Conservation (phyloP, 768 basidiomycete species). For the Kwoniella bestiolae region DNA sequence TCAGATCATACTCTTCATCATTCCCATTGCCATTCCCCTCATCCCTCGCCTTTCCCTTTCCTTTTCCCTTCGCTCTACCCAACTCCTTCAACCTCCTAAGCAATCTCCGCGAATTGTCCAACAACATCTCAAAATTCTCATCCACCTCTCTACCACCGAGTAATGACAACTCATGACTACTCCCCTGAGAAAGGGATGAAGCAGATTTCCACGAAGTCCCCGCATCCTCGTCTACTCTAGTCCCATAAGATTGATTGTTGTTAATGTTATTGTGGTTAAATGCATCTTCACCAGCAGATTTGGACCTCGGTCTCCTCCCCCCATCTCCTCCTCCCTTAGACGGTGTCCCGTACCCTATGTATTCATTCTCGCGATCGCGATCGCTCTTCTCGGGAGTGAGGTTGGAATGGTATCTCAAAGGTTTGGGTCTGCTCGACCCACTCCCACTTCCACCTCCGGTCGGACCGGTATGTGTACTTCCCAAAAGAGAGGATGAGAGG, state of each 20-base stretch:
- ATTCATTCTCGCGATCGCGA: conserved; percentile 1
- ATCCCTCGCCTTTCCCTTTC: conserved; percentile 26
- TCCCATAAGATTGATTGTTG: not conserved
- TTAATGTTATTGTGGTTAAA: conserved; percentile 32
- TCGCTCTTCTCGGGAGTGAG: conserved; percentile 37
- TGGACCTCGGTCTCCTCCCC: conserved; percentile 6
- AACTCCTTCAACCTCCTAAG: conserved; percentile 32
- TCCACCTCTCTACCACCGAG: conserved; percentile 14
- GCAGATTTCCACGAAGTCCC: not conserved
- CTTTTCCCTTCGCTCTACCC: conserved; percentile 33
- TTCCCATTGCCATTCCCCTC: not conserved
- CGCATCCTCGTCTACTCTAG: not conserved
- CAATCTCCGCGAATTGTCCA: conserved; percentile 20
- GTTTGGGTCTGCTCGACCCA: conserved; percentile 21
- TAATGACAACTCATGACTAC: not conserved
- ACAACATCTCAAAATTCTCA: conserved; percentile 28
- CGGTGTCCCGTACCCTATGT: conserved; percentile 9
- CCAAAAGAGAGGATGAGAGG: conserved; percentile 23
- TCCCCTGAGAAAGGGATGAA: not conserved
- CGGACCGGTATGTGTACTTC: not conserved
- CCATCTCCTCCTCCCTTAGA: conserved; percentile 2
- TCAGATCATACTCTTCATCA: conserved; percentile 39
- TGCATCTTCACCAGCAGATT: conserved; percentile 31
- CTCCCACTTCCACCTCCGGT: conserved; percentile 7
- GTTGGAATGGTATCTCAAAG: conserved; percentile 30